Evolutionary conservation across 768 basidiomycete species (phyloP), one percentile per base, ranked within the genome.

Genomic region (Phaeolepiota aurea): DNA sequence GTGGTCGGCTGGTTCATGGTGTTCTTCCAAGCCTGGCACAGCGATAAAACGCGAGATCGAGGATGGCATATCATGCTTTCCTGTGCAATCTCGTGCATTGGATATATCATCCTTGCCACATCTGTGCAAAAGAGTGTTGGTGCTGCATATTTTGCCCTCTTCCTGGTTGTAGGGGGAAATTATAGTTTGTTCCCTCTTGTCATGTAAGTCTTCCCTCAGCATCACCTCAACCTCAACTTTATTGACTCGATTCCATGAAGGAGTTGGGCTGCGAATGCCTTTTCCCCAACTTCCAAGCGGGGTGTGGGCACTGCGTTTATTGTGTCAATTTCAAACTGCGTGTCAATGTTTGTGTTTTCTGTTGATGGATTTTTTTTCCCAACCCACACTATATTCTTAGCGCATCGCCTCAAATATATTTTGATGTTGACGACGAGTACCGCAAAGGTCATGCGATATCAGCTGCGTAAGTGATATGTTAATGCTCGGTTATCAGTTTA

Each of bases 231-330:
- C 15, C 4, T 1, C 20, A n/a, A 15, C n/a, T n/a, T 19, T 16
- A 12, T 25, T 47, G 31, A 36, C 34, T 11, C 20, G n/a, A 34
- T 20, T n/a, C 4, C 14, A 10, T 22, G 3, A 44, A 76, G 74
- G 73, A 73, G 71, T 50, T 78, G 76, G 76, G 75, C 74, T 13
- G 71, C 74, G 3, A 76, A 76, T 49, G 59, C 66, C 0, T 75
- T 78, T 51, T 71, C 76, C 3, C 76, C 76, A 7, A 78, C 75
- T 5, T 74, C 72, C 1, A 78, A 78, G 49, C 65, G 76, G 19
- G 76, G 76, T 30, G 76, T 75, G 37, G 76, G 76, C 3, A 76
- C 75, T 1, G 74, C 74, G 3, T 77, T 78, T 50, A 72, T 77
- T 33, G 74, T 77, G 19, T 76, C 75, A 1, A 69, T 78, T 34